Evolutionary conservation across 2,329 filamentous ascomycete genomes (phyloP).

Genomic region (Aphanocladium album): DNA sequence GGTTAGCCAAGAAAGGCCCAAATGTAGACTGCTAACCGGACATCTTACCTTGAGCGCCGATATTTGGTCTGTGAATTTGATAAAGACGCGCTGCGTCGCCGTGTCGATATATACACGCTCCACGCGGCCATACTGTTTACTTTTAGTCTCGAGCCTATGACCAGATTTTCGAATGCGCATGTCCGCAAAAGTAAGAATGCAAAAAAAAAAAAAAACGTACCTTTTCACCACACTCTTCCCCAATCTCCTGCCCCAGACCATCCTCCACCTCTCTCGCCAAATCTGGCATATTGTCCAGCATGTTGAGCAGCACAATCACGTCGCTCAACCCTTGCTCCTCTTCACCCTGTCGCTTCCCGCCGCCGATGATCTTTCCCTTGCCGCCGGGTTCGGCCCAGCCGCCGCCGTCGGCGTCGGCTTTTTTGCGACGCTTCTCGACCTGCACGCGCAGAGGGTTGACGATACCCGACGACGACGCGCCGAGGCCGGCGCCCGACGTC

Average conservation of each 20-base stretch:
- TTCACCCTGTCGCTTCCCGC: slow-evolving; percentile 56
- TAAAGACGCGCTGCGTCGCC: slow-evolving; percentile 67
- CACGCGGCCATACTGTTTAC: slow-evolving; percentile 68
- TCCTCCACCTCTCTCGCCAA: slow-evolving; percentile 71
- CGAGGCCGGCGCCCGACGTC: slow-evolving; percentile 81
- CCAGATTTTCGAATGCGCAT: no score
- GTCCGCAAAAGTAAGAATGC: neutral
- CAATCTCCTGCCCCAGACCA: slow-evolving; percentile 85
- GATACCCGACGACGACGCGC: slow-evolving; percentile 77
- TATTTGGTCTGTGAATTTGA: slow-evolving; percentile 83
- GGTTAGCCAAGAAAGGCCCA: no score
- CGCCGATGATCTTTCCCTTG: slow-evolving; percentile 76
- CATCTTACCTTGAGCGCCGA: slow-evolving; percentile 76
- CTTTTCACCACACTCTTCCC: slow-evolving; percentile 84
- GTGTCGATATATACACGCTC: slow-evolving; percentile 73
- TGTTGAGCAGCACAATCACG: slow-evolving; percentile 76
- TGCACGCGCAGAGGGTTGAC: slow-evolving; percentile 77
- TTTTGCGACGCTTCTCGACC: slow-evolving; percentile 80
- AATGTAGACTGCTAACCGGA: no score
- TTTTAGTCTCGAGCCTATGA: no score
- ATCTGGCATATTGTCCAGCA: slow-evolving; percentile 78
- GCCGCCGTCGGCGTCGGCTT: slow-evolving; percentile 71
- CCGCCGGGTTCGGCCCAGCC: slow-evolving; percentile 66
- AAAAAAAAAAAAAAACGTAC: slow-evolving; percentile 31
- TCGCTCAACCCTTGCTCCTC: slow-evolving; percentile 71